Evolutionary conservation across 169 alveolate species (phyloP), one percentile per base, ranked within the genome.

Genomic region (Babesia ovata): DNA sequence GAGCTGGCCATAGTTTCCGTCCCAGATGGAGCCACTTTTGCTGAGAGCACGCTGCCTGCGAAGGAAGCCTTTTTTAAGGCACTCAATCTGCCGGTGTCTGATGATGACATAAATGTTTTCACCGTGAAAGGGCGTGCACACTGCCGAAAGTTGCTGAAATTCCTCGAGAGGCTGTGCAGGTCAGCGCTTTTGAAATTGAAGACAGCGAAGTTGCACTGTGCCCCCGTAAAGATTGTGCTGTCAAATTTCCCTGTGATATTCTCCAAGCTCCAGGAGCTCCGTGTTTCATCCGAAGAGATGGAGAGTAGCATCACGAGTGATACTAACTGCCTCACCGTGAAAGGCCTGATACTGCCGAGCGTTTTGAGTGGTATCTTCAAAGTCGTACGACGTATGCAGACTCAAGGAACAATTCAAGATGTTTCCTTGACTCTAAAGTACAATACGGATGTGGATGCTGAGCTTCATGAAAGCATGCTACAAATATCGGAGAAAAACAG

Each of bases 261-360:
- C 53, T 71, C 88, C 13, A 81, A 81, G 53, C 44, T 81, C 22
- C 63, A 65, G 52, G 84, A 81, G 24, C 24, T 74, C 52, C 70
- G 78, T 26, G 63, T 81, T 14, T 39, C 60, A 22, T 57, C 57
- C 39, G 33, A 49, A 3, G 71, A 61, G 24, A 8, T 17, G 13
- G 46, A 22, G 12, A 16, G 0, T 10, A 29, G 52, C 4, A 28
- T 14, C 14, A 3, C 21, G 19, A 28, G 24, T 14, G 59, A 24
- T 3, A 22, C 0, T 13, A 50, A 59, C 48, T 45, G 50, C 26
- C 39, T 81, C 6, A 8, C 44, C 11, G 62, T 81, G 10, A 73
- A 45, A 29, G 88, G 88, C 19, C 56, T 81, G 78, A 65, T 81
- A n/a, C 17, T 70, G 61, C 88, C 88, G 29, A 3, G 73, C 10